phyloP scores from a whole-genome alignment of 2,329 filamentous ascomycete genomes.

The Ascochyta pisi region DNA sequence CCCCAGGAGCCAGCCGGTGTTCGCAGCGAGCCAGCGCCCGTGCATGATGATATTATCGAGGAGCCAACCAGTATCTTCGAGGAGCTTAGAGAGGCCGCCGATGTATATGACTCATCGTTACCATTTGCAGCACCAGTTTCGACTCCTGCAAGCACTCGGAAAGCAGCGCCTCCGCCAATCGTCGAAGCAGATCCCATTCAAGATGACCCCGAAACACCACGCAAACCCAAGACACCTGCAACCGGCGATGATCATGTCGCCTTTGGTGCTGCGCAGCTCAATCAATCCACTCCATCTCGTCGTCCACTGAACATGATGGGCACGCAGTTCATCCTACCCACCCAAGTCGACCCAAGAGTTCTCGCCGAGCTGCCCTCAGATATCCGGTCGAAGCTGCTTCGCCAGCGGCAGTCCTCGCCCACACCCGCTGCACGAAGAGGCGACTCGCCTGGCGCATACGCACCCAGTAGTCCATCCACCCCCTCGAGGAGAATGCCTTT shows the following conservation, averaged over 20 bases:
- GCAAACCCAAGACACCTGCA: conserved; percentile 34
- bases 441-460: background rate
- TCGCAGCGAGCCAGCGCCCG: background rate
- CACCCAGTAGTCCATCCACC: conserved; percentile 12
- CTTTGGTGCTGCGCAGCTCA: conserved; percentile 48
- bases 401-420: conserved; percentile 40
- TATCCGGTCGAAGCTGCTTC: conserved; percentile 76
- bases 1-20: background rate
- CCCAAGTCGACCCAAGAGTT: conserved; percentile 80
- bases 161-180: conserved; percentile 18
- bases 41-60: conserved; percentile 5
- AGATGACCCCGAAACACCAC: conserved; percentile 54
- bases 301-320: conserved; percentile 79
- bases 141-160: conserved; percentile 15
- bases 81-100: conserved; percentile 8
- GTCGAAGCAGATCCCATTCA: conserved; percentile 53
- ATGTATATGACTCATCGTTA: conserved; percentile 5
- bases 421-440: conserved; percentile 26
- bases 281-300: conserved; percentile 59
- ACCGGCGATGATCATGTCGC: conserved; percentile 42
- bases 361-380: conserved; percentile 83
- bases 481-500: conserved; percentile 32
- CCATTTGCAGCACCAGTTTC: conserved; percentile 6
- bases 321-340: conserved; percentile 91
- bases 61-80: conserved; percentile 6